A percentile compares a stretch with the other conserved stretches of the same genome.
Evolutionary conservation across 768 basidiomycete species (phyloP).

Genomic region (Gautieria morchelliformis): DNA sequence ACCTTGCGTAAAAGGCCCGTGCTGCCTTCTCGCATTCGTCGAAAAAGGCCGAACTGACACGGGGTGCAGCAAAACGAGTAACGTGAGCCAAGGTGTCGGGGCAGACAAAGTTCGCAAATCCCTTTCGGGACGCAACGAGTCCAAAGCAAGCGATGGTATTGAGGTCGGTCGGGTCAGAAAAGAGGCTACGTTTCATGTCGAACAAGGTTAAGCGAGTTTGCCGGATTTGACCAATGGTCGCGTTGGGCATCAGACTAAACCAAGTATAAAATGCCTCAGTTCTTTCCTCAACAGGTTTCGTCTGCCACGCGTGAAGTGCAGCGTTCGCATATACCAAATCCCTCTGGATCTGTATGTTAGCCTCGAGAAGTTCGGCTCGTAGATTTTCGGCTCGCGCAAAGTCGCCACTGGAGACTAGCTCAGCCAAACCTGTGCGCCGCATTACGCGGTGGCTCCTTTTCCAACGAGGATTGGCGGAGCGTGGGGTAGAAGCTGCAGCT

Average conservation of each 20-base stretch:
- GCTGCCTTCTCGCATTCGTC: background rate
- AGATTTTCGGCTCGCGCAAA: constrained; percentile 2
- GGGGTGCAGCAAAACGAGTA: constrained; percentile 4
- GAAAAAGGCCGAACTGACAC: background rate
- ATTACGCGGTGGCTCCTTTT: constrained; percentile 3
- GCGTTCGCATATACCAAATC: constrained; percentile 2
- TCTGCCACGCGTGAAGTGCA: constrained; percentile 3
- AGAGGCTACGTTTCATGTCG: background rate
- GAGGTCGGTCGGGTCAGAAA: constrained; percentile 3
- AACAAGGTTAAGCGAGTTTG: background rate
- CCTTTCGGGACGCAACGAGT: constrained; percentile 1
- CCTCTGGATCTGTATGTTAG: constrained; percentile 3
- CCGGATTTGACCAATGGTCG: background rate
- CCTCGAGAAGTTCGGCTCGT: background rate
- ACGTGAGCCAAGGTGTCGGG: constrained; percentile 3
- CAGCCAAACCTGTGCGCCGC: background rate
- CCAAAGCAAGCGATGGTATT: constrained; percentile 8
- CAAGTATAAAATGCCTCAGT: constrained; percentile 7
- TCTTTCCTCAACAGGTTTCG: background rate
- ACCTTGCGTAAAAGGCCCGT: background rate
- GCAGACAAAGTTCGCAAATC: background rate
- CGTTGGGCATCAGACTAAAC: constrained; percentile 3
- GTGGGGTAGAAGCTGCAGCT: background rate
- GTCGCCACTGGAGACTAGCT: background rate
- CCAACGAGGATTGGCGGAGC: background rate